phyloP scores from a whole-genome alignment of 305 asterid species.

The Rubia balearica region DNA sequence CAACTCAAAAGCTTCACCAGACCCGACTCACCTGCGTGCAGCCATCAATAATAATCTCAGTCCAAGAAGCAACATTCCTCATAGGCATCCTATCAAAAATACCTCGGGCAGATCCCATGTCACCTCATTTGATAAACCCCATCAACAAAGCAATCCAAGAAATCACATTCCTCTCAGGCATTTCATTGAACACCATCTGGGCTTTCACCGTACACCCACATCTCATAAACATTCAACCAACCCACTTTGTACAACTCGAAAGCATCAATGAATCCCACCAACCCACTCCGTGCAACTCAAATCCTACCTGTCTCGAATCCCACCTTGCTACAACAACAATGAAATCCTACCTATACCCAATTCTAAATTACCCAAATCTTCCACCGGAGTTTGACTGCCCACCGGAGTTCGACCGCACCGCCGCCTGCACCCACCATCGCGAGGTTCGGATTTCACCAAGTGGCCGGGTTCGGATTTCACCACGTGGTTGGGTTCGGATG shows the following conservation, averaged over 20 bases:
- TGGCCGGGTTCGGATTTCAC: too few species aligned
- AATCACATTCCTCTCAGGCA: not conserved
- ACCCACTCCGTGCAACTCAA: too few species aligned
- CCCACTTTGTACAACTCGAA: not conserved
- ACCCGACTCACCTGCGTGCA: not conserved
- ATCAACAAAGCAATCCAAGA: slow-evolving; percentile 4
- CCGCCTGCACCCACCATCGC: too few species aligned
- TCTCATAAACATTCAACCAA: not conserved
- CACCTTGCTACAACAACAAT: too few species aligned
- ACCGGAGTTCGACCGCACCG: too few species aligned
- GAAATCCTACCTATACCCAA: too few species aligned
- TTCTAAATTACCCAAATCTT: too few species aligned
- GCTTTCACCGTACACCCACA: slow-evolving; percentile 3
- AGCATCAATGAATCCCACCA: too few species aligned
- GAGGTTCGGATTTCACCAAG: too few species aligned
- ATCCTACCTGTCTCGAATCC: too few species aligned
- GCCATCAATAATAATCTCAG: slow-evolving; percentile 4
- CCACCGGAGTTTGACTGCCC: too few species aligned
- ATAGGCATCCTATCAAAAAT: slow-evolving; percentile 3
- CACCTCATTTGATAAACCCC: slow-evolving; percentile 1
- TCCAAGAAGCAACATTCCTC: slow-evolving; percentile 5
- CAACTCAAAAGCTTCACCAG: not conserved
- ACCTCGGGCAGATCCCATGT: not conserved
- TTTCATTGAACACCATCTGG: not conserved
- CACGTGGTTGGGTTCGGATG: too few species aligned